Conservation (phyloP, 2,329 filamentous ascomycete species). For the Phialemonium atrogriseum region DNA sequence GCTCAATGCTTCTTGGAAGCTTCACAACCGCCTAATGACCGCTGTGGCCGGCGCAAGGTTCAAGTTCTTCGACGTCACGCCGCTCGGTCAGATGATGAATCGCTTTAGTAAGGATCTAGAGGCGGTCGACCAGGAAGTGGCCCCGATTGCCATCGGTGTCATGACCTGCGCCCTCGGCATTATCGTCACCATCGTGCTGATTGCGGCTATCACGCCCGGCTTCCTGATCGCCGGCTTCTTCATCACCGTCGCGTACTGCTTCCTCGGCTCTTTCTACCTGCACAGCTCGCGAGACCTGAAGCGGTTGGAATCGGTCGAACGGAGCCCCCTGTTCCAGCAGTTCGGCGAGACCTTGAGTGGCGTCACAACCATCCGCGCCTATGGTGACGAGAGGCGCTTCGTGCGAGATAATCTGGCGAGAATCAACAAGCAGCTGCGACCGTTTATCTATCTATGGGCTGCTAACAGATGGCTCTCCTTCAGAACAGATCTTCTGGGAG, state of each 20-base stretch:
- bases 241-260: conserved; percentile 74
- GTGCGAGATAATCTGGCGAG: conserved; percentile 81
- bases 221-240: conserved; percentile 83
- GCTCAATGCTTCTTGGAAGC: conserved; percentile 73
- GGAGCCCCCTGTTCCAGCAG: conserved; percentile 93
- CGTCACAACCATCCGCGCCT: conserved; percentile 94
- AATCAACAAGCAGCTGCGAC: conserved; percentile 85
- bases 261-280: conserved; percentile 82
- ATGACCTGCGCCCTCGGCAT: conserved; percentile 59
- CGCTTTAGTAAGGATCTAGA: conserved; percentile 97
- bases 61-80: conserved; percentile 95
- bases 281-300: conserved; percentile 92
- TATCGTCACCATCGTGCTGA: conserved; percentile 78
- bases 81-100: conserved; percentile 94
- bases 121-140: conserved; percentile 90
- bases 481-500: conserved; percentile 82
- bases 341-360: conserved; percentile 93
- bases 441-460: conserved; percentile 94
- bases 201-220: conserved; percentile 79
- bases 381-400: conserved; percentile 88
- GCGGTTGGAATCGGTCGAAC: conserved; percentile 84
- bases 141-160: conserved; percentile 75
- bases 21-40: conserved; percentile 72
- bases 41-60: conserved; percentile 84
- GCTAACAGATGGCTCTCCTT: conserved; percentile 95